Evolutionary conservation across 2,329 filamentous ascomycete species (phyloP).

Genomic region (Zasmidium angulare): DNA sequence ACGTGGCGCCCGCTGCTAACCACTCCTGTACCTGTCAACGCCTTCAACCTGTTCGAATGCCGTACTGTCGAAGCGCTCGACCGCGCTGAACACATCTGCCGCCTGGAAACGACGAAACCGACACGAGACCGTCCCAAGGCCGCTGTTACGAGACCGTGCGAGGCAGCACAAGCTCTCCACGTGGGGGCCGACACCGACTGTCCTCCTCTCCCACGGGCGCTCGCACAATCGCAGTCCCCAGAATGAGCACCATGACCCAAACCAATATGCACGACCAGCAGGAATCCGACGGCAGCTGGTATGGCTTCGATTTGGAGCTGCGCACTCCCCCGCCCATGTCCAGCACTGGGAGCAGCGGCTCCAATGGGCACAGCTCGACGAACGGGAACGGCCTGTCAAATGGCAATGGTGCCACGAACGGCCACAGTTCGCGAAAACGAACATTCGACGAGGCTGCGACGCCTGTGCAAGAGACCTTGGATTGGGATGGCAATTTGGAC

Average conservation of each 20-base stretch:
- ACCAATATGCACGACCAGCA: conserved; percentile 14
- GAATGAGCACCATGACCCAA: conserved; percentile 18
- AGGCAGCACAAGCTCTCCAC: not conserved
- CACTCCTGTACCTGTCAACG: not conserved
- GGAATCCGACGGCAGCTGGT: conserved; percentile 13
- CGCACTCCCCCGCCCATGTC: conserved; percentile 20
- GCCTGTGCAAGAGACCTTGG: conserved; percentile 9
- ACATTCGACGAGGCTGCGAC: conserved; percentile 20
- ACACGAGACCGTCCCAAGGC: not conserved
- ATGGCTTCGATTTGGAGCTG: conserved; percentile 22
- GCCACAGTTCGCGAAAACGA: conserved; percentile 18
- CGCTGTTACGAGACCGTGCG: not conserved
- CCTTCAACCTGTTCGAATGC: not conserved
- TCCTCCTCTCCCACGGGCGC: not conserved
- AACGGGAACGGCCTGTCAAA: conserved; percentile 5
- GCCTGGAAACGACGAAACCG: not conserved
- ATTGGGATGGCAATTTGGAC: conserved; percentile 14
- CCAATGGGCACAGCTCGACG: conserved; percentile 6
- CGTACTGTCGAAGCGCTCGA: not conserved
- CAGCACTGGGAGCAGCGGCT: conserved; percentile 13
- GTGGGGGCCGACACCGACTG: not conserved
- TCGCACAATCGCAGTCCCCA: not conserved
- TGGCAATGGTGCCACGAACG: conserved; percentile 13
- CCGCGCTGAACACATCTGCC: not conserved
- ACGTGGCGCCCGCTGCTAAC: not conserved